A percentile compares a stretch with the other conserved stretches of the same genome.
Evolutionary conservation across 495 filamentous ascomycete genomes (phyloP).

Genomic region (Thozetella sp.): DNA sequence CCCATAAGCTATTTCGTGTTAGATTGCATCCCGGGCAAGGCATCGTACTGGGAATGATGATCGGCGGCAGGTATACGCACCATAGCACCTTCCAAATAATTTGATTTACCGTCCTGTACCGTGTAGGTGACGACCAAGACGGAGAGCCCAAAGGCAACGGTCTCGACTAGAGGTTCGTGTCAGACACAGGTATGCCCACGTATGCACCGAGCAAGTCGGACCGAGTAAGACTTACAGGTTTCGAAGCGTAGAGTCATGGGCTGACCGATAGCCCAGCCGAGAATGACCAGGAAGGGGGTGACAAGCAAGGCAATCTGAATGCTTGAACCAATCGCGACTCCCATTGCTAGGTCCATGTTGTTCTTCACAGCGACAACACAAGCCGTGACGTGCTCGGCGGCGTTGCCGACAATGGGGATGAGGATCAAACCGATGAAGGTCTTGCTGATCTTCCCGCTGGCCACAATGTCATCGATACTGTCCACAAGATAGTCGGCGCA

Average conservation of each 20-base stretch:
- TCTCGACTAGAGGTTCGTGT: constrained; percentile 69
- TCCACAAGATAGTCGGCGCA: constrained; percentile 94
- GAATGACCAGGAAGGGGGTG: constrained; percentile 86
- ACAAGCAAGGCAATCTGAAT: constrained; percentile 95
- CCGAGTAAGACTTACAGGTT: constrained; percentile 38
- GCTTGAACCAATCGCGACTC: constrained; percentile 89
- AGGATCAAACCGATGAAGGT: constrained; percentile 96
- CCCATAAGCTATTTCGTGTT: constrained; percentile 40
- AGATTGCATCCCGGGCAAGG: constrained; percentile 3
- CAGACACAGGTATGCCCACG: constrained; percentile 5
- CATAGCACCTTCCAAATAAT: constrained; percentile 94
- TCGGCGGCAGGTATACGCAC: constrained; percentile 59
- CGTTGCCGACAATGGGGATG: constrained; percentile 96
- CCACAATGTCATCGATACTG: constrained; percentile 87
- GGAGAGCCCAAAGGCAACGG: constrained; percentile 87
- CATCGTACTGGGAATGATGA: constrained; percentile 6
- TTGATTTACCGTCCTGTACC: constrained; percentile 91
- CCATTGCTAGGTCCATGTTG: constrained; percentile 98
- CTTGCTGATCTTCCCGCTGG: constrained; percentile 84
- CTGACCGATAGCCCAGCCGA: constrained; percentile 80
- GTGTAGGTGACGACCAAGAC: constrained; percentile 91
- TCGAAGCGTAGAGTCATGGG: constrained; percentile 94
- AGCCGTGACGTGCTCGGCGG: constrained; percentile 95
- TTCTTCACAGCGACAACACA: constrained; percentile 89
- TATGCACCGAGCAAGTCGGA: neutral